Percentiles rank a stretch among this genome's conserved stretches.
phyloP scores from a whole-genome alignment of 495 filamentous ascomycete genomes.

The Lineolata rhizophorae region DNA sequence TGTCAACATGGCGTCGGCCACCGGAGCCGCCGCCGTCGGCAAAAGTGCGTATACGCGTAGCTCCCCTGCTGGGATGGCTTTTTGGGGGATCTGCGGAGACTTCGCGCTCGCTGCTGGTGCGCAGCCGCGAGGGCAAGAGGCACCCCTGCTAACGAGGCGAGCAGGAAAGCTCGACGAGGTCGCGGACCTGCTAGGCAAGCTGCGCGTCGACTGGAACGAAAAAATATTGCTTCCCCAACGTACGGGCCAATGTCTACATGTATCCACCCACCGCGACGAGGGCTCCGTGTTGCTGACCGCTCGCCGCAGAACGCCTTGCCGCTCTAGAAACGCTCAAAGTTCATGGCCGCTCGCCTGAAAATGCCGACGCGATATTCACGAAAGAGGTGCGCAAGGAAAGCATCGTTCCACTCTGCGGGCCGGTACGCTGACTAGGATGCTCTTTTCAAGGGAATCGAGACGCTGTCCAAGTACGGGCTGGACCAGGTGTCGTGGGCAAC shows the following conservation, averaged over 20 bases:
- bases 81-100: too few species aligned
- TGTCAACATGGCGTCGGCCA: too few species aligned
- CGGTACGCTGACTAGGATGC: neutral
- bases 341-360: constrained; percentile 44
- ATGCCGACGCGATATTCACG: constrained; percentile 64
- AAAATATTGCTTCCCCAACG: constrained; percentile 30
- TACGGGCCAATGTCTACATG: constrained; percentile 16
- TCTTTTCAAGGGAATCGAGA: constrained; percentile 43
- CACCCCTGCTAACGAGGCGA: too few species aligned
- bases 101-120: too few species aligned
- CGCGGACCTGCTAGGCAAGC: constrained; percentile 30
- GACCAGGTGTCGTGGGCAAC: constrained; percentile 30
- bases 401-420: neutral
- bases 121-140: too few species aligned
- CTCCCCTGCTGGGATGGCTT: too few species aligned
- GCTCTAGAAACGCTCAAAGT: constrained; percentile 55
- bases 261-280: neutral
- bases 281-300: neutral
- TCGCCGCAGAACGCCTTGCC: constrained; percentile 10
- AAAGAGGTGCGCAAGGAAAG: constrained; percentile 30
- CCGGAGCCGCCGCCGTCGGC: too few species aligned
- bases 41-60: too few species aligned
- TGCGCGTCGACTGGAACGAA: constrained; percentile 34
- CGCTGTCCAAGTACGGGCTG: constrained; percentile 51
- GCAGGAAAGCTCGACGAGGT: constrained; percentile 45